phyloP scores from a whole-genome alignment of 2,329 filamentous ascomycete species.

The Cryphonectria parasitica region DNA sequence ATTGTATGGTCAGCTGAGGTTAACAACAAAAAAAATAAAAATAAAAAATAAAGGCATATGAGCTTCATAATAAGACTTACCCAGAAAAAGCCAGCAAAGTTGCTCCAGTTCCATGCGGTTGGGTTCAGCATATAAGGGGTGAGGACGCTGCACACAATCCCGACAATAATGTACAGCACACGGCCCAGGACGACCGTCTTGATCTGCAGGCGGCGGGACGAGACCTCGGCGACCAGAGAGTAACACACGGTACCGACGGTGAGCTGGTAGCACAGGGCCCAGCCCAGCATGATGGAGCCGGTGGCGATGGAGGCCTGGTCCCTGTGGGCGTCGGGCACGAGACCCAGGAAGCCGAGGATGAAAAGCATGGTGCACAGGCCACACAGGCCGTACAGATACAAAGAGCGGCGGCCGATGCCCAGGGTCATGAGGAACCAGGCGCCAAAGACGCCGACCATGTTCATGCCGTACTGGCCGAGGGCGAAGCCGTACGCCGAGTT shows the following conservation, averaged over 20 bases:
- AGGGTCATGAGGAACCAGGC: slow-evolving; percentile 80
- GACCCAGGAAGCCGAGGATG: slow-evolving; percentile 80
- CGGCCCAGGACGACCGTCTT: slow-evolving; percentile 90
- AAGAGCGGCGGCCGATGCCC: slow-evolving; percentile 73
- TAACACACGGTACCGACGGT: slow-evolving; percentile 90
- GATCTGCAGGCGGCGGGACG: slow-evolving; percentile 81
- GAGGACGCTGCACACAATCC: slow-evolving; percentile 78
- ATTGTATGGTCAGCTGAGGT: slow-evolving; percentile 5
- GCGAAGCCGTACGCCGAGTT: slow-evolving; percentile 61
- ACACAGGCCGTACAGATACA: slow-evolving; percentile 77
- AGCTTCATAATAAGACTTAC: slow-evolving; percentile 39
- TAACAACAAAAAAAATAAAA: no score
- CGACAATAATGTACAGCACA: slow-evolving; percentile 79
- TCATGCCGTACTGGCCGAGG: slow-evolving; percentile 69
- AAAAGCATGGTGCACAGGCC: slow-evolving; percentile 77
- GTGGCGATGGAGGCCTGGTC: slow-evolving; percentile 72
- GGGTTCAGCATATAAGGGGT: slow-evolving; percentile 96
- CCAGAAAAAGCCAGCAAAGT: slow-evolving; percentile 90
- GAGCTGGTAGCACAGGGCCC: slow-evolving; percentile 83
- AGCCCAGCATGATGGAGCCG: slow-evolving; percentile 82
- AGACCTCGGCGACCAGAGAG: slow-evolving; percentile 83
- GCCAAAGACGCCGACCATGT: slow-evolving; percentile 80
- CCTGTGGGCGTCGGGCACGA: slow-evolving; percentile 66
- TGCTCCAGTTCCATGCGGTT: slow-evolving; percentile 82
- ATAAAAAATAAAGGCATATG: no score